phyloP scores from a whole-genome alignment of 1,139 yeast species.

The Diutina pseudorugosa region DNA sequence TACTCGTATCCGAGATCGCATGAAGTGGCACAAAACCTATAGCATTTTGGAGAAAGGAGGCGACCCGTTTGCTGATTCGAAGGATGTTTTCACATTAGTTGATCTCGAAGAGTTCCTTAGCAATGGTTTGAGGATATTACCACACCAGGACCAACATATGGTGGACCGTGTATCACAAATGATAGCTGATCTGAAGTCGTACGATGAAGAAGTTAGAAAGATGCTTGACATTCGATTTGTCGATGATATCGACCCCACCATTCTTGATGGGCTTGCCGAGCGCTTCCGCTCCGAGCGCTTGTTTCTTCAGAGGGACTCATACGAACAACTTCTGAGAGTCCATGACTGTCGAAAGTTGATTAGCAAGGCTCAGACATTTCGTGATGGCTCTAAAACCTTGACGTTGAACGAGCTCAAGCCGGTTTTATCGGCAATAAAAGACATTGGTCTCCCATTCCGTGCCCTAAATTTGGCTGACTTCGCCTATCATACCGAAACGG shows the following conservation, averaged over 20 bases:
- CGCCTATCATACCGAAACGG: slow-evolving; percentile 20
- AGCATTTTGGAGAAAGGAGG: slow-evolving; percentile 25
- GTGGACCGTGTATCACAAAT: slow-evolving; percentile 16
- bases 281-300: slow-evolving; percentile 11
- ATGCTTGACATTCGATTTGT: slow-evolving; percentile 15
- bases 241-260: slow-evolving; percentile 14
- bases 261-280: slow-evolving; percentile 12
- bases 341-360: slow-evolving; percentile 14
- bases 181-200: slow-evolving; percentile 17
- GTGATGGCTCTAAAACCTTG: background rate
- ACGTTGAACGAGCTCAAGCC: background rate
- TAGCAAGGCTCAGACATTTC: slow-evolving; percentile 8
- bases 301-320: slow-evolving; percentile 17
- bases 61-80: slow-evolving; percentile 22
- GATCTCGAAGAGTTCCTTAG: slow-evolving; percentile 24
- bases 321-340: slow-evolving; percentile 18
- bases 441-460: background rate
- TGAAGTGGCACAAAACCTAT: slow-evolving; percentile 36
- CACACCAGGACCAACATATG: slow-evolving; percentile 14
- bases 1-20: slow-evolving; percentile 33
- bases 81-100: slow-evolving; percentile 24
- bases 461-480: slow-evolving; percentile 6
- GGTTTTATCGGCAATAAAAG: background rate
- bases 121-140: slow-evolving; percentile 27
- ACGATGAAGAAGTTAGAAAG: slow-evolving; percentile 16